Percentiles rank a stretch among this genome's conserved stretches.
Conservation (phyloP, 805 yeast genomes). For the Hanseniaspora meyeri region DNA sequence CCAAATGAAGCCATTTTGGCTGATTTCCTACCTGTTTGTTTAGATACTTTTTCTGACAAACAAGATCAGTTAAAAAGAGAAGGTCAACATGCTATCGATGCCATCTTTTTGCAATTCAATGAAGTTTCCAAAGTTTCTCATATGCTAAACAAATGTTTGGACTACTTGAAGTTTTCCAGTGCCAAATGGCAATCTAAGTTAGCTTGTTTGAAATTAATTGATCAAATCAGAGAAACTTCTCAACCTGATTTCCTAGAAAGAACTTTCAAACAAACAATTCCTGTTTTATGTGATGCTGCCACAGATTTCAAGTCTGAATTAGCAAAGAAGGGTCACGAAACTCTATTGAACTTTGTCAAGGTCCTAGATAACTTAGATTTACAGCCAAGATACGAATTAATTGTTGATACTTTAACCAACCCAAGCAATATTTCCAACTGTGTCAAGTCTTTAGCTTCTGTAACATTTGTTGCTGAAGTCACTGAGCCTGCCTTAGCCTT, state of each 20-base stretch:
- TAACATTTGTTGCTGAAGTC: constrained; percentile 95
- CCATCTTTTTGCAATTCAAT: constrained; percentile 58
- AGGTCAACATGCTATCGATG: constrained; percentile 66
- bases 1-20: constrained; percentile 68
- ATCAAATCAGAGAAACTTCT: constrained; percentile 61
- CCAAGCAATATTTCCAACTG: constrained; percentile 82
- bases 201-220: constrained; percentile 63
- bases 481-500: constrained; percentile 89
- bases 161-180: constrained; percentile 54
- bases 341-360: constrained; percentile 58
- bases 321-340: constrained; percentile 67
- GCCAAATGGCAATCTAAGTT: constrained; percentile 90
- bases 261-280: constrained; percentile 66
- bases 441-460: constrained; percentile 78
- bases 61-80: constrained; percentile 76
- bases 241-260: constrained; percentile 78
- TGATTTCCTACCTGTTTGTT: constrained; percentile 48
- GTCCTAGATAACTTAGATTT: constrained; percentile 88
- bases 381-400: constrained; percentile 68
- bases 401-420: constrained; percentile 79
- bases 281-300: constrained; percentile 75
- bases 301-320: constrained; percentile 96
- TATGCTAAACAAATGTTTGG: constrained; percentile 47
- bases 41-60: constrained; percentile 72
- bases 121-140: constrained; percentile 66